Base-by-base conservation (phyloP, 352 stramenopile genomes). In the Phytophthora idaei region DNA sequence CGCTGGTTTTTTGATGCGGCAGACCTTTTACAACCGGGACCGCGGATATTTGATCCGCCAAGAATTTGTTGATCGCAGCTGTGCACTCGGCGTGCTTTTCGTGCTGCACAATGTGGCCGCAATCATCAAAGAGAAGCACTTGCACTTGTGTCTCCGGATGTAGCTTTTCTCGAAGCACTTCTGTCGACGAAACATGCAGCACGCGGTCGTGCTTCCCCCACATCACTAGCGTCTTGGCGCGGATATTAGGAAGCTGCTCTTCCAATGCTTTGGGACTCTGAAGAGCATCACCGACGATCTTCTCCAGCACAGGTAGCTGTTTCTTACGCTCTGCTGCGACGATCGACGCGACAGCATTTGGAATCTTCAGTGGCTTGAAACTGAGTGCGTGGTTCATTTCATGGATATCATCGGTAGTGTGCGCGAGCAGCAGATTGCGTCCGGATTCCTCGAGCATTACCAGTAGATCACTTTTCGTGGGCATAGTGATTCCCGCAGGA, bases 131-230 rank as follows among this genome's bases (percentile, higher is more conserved):
- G 3, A 88, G 65, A 32, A 89, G 46, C 27, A 79, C 37, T 25
- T 69, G 49, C 1, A 72, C 64, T 50, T 74, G 67, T 0, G 59
- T 29, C 17, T 71, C 74, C 28, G 73, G 58, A 8, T 63, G 42
- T 31, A 90, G 71, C 28, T 85, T 81, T 41, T 83, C 31, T 17
- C 85, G 37, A 7, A 93, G 68, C 31, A 85, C 76, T 11, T 89
- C 76, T 2, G 87, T 53, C 31, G 74, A 90, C 25, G 85, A 93
- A 15, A 84, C 67, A 55, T 90, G 78, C 15, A 93, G 62, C 7
- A 93, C 76, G 46, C 73, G 76, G 54, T 93, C 85, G 37, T 90
- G 70, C 50, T 90, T 80, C 55, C 85, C 85, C 85, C 82, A 93
- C 56, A 93, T 78, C 9, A 93, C 69, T 5, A 91, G 57, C 17